Conservation (phyloP, 2,329 filamentous ascomycete genomes). For the Westerdykella sp. region DNA sequence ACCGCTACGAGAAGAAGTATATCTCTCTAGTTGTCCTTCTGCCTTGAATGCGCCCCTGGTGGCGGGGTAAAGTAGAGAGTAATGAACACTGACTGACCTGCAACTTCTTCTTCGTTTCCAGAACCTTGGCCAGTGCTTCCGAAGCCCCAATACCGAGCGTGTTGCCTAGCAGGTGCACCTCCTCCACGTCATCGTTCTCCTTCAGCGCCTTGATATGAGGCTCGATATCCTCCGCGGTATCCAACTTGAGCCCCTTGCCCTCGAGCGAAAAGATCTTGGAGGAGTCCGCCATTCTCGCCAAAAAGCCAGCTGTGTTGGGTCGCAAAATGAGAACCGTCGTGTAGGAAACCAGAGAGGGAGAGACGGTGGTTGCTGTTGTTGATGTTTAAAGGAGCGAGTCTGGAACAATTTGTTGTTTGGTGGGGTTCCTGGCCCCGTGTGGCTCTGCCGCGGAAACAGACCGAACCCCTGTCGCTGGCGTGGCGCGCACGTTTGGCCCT, state of each 20-base stretch:
- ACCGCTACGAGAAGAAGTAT: slow-evolving; percentile 1
- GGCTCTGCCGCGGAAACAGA: background rate
- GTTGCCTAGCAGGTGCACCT: slow-evolving; percentile 83
- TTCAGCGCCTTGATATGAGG: slow-evolving; percentile 71
- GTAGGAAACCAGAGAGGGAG: slow-evolving; percentile 1
- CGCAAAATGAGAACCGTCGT: background rate
- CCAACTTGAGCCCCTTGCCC: slow-evolving; percentile 86
- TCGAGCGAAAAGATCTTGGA: slow-evolving; percentile 79
- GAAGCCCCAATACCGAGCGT: slow-evolving; percentile 86
- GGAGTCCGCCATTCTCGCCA: slow-evolving; percentile 35
- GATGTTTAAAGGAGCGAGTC: background rate
- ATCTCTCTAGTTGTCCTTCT: too few relatives aligned
- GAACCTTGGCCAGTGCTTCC: slow-evolving; percentile 73
- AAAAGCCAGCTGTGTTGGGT: background rate
- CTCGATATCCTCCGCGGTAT: slow-evolving; percentile 80
- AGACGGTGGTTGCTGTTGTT: background rate
- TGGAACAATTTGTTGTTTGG: slow-evolving; percentile 15
- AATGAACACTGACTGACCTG: slow-evolving; percentile 46
- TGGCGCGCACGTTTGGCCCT: slow-evolving; percentile 1
- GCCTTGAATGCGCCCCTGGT: background rate
- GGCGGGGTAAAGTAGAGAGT: background rate
- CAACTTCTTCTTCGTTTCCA: slow-evolving; percentile 77
- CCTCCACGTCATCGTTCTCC: slow-evolving; percentile 68
- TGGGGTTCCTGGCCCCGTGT: slow-evolving; percentile 18
- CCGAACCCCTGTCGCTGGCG: background rate